Evolutionary conservation across 306 rosid species (phyloP).

Genomic region (Vicia faba): DNA sequence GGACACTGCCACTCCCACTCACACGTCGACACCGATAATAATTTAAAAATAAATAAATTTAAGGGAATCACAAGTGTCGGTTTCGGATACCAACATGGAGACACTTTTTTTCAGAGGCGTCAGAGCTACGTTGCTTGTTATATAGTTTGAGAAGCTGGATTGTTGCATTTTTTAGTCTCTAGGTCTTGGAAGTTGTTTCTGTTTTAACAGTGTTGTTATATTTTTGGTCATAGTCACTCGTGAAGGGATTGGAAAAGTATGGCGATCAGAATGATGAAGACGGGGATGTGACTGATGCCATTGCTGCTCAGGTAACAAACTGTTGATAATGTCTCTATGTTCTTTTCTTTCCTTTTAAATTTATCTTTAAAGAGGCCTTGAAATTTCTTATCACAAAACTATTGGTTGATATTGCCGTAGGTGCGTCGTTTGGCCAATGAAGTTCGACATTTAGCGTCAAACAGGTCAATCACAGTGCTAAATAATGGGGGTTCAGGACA

Average conservation of each 20-base stretch:
- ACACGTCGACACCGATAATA: no score
- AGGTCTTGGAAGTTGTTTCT: constrained; percentile 8
- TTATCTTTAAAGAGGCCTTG: constrained; percentile 2
- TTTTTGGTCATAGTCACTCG: constrained; percentile 51
- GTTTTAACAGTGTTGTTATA: neutral
- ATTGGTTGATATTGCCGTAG: constrained; percentile 44
- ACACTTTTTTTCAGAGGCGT: no score
- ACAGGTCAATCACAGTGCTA: constrained; percentile 60
- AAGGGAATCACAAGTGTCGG: no score
- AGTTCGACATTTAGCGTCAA: constrained; percentile 52
- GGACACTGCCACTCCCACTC: no score
- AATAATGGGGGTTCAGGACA: constrained; percentile 73
- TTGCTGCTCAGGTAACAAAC: constrained; percentile 70
- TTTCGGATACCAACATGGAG: no score
- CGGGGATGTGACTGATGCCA: constrained; percentile 63
- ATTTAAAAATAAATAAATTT: no score
- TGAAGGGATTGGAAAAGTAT: constrained; percentile 70
- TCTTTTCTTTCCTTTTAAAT: neutral
- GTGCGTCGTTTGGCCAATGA: constrained; percentile 77
- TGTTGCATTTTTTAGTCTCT: neutral
- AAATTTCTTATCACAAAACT: constrained; percentile 7
- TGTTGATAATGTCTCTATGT: constrained; percentile 12
- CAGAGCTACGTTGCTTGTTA: no score
- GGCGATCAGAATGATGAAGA: constrained; percentile 68
- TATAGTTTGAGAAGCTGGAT: constrained; percentile 12